A percentile compares a stretch with the other conserved stretches of the same genome.
Evolutionary conservation across 163 green algal genomes (phyloP).

Genomic region (Scenedesmus sp.): DNA sequence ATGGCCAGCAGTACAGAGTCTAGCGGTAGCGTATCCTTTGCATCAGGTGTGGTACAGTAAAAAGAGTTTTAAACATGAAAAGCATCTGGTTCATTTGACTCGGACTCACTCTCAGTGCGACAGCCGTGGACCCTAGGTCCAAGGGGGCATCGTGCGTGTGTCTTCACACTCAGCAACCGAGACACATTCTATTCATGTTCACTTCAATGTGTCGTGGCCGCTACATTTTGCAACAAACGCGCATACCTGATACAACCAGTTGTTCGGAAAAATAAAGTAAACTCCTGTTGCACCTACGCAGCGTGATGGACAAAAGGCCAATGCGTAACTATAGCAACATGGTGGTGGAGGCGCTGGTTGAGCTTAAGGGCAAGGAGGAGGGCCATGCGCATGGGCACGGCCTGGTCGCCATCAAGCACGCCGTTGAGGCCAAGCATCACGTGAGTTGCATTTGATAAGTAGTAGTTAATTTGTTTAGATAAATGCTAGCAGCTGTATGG

Average conservation of each 20-base stretch:
- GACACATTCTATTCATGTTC: no score
- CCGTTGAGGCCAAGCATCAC: conserved; percentile 6
- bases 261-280: background rate
- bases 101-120: background rate
- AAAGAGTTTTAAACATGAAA: background rate
- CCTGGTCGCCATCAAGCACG: conserved; percentile 20
- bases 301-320: background rate
- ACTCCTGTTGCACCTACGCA: background rate
- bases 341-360: conserved; percentile 25
- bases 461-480: background rate
- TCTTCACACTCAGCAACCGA: background rate
- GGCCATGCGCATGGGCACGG: background rate
- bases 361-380: background rate
- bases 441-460: background rate
- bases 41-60: background rate
- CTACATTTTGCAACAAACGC: background rate
- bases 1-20: background rate
- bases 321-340: conserved; percentile 2
- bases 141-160: background rate
- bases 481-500: background rate
- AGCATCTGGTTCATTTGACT: background rate
- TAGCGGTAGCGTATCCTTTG: background rate
- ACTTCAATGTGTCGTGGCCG: no score
- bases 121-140: background rate
- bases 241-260: background rate